Evolutionary conservation across 2,329 filamentous ascomycete species (phyloP).

Genomic region (Didymella segeticola): DNA sequence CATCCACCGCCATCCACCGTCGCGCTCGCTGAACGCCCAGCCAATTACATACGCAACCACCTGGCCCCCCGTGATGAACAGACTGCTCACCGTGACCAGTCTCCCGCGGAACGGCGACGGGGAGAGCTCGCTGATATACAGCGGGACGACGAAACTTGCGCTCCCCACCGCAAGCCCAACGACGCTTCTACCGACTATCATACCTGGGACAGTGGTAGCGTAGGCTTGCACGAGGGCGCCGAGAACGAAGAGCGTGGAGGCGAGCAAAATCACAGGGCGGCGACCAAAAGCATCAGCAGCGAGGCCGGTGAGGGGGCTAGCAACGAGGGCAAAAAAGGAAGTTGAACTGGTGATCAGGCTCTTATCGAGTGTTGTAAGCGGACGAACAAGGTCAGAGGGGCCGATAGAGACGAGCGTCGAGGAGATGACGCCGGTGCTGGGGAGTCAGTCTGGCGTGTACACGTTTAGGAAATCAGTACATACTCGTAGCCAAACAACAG

Average conservation of each 20-base stretch:
- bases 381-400: conserved; percentile 58
- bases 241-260: conserved; percentile 66
- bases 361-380: conserved; percentile 62
- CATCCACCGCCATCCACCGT: conserved; percentile 83
- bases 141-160: conserved; percentile 80
- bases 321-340: conserved; percentile 63
- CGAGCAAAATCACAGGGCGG: conserved; percentile 79
- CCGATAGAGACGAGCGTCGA: conserved; percentile 65
- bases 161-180: conserved; percentile 77
- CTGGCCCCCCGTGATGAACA: conserved; percentile 88
- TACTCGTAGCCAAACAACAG: conserved; percentile 69
- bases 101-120: conserved; percentile 78
- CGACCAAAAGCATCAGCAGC: conserved; percentile 78
- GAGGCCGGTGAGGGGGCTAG: conserved; percentile 61
- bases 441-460: not conserved
- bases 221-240: conserved; percentile 72
- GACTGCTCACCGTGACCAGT: conserved; percentile 79
- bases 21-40: conserved; percentile 69
- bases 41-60: conserved; percentile 87
- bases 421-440: conserved; percentile 65
- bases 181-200: conserved; percentile 72
- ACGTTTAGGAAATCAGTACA: conserved; percentile 18
- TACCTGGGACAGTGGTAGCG: conserved; percentile 63
- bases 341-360: conserved; percentile 65
- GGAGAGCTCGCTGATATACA: conserved; percentile 81